Evolutionary conservation across 2,329 filamentous ascomycete species (phyloP).

Genomic region (Aspergillus melleus): DNA sequence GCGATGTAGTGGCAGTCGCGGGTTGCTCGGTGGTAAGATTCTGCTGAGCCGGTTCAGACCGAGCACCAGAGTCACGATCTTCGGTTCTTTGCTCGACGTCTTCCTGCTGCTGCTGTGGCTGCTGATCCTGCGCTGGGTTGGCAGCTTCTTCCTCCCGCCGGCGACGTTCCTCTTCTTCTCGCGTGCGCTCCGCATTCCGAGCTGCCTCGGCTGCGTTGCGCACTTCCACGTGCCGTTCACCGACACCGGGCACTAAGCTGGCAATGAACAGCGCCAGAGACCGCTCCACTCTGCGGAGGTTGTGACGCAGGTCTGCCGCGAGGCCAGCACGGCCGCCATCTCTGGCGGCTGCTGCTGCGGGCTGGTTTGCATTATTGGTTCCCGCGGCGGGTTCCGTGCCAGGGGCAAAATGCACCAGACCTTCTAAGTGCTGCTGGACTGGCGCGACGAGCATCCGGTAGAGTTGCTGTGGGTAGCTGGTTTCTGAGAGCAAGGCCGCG

Average conservation of each 20-base stretch:
- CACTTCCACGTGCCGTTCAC: conserved; percentile 60
- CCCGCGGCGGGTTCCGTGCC: conserved; percentile 9
- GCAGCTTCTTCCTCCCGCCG: conserved; percentile 23
- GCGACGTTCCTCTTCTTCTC: conserved; percentile 28
- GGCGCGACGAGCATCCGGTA: conserved; percentile 38
- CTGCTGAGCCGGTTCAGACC: conserved; percentile 4
- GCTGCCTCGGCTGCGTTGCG: conserved; percentile 52
- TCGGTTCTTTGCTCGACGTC: background rate
- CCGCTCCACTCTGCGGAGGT: conserved; percentile 52
- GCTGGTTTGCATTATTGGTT: conserved; percentile 6
- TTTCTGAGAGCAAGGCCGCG: conserved; percentile 43
- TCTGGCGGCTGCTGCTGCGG: conserved; percentile 1
- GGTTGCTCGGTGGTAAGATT: background rate
- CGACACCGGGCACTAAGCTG: conserved; percentile 62
- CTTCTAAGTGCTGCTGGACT: conserved; percentile 47
- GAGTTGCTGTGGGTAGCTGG: conserved; percentile 37
- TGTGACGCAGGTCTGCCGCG: conserved; percentile 22
- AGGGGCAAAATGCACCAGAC: conserved; percentile 36
- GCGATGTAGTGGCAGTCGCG: conserved; percentile 15
- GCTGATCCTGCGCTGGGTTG: conserved; percentile 8
- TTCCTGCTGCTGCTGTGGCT: conserved; percentile 13
- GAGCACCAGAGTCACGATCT: background rate
- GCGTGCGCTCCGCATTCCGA: conserved; percentile 28
- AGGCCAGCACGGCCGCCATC: conserved; percentile 6
- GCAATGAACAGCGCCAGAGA: conserved; percentile 63